Percentiles rank a stretch among this genome's conserved stretches.
phyloP scores from a whole-genome alignment of 2,329 filamentous ascomycete genomes.

The Rasamsonia emersonii region DNA sequence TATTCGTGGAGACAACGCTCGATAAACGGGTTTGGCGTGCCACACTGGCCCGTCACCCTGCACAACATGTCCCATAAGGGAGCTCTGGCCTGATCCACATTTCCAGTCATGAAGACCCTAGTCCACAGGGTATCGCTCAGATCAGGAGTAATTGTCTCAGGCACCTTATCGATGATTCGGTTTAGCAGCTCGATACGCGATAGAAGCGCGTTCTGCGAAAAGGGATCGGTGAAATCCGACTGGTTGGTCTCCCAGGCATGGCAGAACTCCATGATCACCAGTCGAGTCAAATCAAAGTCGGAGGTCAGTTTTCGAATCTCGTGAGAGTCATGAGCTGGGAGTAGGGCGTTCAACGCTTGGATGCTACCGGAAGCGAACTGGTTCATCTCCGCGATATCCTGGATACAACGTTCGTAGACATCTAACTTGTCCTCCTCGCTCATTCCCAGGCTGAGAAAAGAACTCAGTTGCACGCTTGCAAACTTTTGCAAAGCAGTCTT shows the following conservation, averaged over 20 bases:
- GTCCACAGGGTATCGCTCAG: slow-evolving; percentile 62
- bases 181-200: slow-evolving; percentile 51
- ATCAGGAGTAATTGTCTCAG: slow-evolving; percentile 52
- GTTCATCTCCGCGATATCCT: slow-evolving; percentile 58
- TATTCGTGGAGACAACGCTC: slow-evolving; percentile 37
- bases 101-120: slow-evolving; percentile 57
- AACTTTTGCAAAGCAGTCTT: slow-evolving; percentile 56
- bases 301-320: slow-evolving; percentile 52
- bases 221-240: slow-evolving; percentile 30
- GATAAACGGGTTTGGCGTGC: slow-evolving; percentile 30
- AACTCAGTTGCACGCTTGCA: slow-evolving; percentile 52
- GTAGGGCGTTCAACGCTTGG: slow-evolving; percentile 48
- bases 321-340: slow-evolving; percentile 32
- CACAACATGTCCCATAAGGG: slow-evolving; percentile 63
- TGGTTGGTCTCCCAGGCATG: slow-evolving; percentile 41
- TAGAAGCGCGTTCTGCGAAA: slow-evolving; percentile 38
- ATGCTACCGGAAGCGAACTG: slow-evolving; percentile 63
- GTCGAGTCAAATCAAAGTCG: slow-evolving; percentile 52
- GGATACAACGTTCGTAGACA: slow-evolving; percentile 59
- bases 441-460: slow-evolving; percentile 51
- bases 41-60: slow-evolving; percentile 19
- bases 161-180: slow-evolving; percentile 52
- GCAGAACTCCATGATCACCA: slow-evolving; percentile 59
- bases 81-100: slow-evolving; percentile 53
- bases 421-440: slow-evolving; percentile 48